Evolutionary conservation across 441 rosid genomes (phyloP), one percentile per base, ranked within the genome.

Genomic region (Erysimum cheiri): DNA sequence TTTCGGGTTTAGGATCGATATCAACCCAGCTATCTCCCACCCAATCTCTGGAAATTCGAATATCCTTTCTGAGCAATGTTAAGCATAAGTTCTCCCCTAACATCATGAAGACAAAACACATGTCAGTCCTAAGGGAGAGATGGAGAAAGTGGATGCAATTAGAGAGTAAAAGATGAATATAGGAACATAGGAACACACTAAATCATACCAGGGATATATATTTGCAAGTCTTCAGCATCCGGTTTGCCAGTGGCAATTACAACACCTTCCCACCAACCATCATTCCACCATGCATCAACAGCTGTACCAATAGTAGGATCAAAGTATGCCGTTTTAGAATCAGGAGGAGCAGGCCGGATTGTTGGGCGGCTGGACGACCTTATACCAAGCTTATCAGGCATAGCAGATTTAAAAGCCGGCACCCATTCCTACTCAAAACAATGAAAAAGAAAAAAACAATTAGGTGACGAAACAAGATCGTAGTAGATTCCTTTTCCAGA

Each of bases 231-330:
- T 53, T 85, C 86, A 40, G 76, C 62, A 26, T 39, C 67, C 36
- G 69, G 58, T 52, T 67, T 64, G 54, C 69, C 74, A 40, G 56
- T 75, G 71, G 84, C 85, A 17, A 79, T 76, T 26, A 90, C 82
- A 78, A 92, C 87, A 50, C 97, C 98, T 80, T 95, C 99, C 97
- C 99, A 95, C 99, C 98, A 95, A 69, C 99, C 99, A 89, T 95
- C 99, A 54, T 95, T 89, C 98, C 98, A 95, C 98, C 99, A 92
- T 17, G 89, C 96, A 85, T 95, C 99, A 57, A 92, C 93, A 49
- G 99, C 89, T 64, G 77, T 62, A 57, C 98, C 97, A 54, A 90
- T 61, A 62, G 64, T 80, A 60, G 76, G 73, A 67, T 77, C 70
- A 64, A 68, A 48, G 15, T 80, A 79, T 35, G 52, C 47, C 49